Conservation (phyloP, 2,329 filamentous ascomycete genomes). For the Arthrobotrys entomopaga region DNA sequence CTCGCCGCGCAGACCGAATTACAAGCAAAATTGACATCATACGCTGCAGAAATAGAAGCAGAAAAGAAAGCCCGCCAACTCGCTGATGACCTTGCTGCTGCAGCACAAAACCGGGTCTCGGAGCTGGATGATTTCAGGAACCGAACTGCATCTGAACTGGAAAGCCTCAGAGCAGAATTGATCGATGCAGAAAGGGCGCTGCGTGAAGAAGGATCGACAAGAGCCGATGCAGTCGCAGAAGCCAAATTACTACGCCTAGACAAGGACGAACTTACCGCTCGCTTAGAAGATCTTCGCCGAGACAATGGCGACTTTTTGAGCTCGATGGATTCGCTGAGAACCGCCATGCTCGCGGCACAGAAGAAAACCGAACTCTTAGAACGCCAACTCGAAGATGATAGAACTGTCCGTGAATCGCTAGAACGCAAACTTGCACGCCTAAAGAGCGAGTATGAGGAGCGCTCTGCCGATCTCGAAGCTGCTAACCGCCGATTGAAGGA, state of each 20-base stretch:
- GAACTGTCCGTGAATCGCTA: constrained; percentile 75
- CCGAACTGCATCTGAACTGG: constrained; percentile 82
- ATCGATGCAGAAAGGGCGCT: constrained; percentile 81
- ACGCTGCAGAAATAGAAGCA: constrained; percentile 77
- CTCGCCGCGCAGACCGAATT: constrained; percentile 82
- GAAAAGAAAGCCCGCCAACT: constrained; percentile 83
- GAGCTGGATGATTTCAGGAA: constrained; percentile 87
- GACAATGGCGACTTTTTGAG: constrained; percentile 75
- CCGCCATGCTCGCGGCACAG: constrained; percentile 80
- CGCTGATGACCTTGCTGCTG: constrained; percentile 86
- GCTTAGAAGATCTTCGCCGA: constrained; percentile 74
- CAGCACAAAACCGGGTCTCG: constrained; percentile 81
- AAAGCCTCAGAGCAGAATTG: constrained; percentile 84
- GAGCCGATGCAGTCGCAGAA: constrained; percentile 78
- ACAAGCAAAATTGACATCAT: constrained; percentile 76
- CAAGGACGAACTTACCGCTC: constrained; percentile 78
- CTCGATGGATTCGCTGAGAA: constrained; percentile 78
- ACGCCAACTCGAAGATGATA: constrained; percentile 83
- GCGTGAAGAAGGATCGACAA: constrained; percentile 81
- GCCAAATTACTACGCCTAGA: constrained; percentile 83
- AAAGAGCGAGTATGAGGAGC: constrained; percentile 82
- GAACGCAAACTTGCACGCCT: constrained; percentile 81
- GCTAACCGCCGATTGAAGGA: constrained; percentile 80
- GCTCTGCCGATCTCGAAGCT: constrained; percentile 78
- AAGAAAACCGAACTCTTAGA: constrained; percentile 81